Base-by-base conservation (phyloP, 2,329 filamentous ascomycete genomes). In the Exophiala sp. region DNA sequence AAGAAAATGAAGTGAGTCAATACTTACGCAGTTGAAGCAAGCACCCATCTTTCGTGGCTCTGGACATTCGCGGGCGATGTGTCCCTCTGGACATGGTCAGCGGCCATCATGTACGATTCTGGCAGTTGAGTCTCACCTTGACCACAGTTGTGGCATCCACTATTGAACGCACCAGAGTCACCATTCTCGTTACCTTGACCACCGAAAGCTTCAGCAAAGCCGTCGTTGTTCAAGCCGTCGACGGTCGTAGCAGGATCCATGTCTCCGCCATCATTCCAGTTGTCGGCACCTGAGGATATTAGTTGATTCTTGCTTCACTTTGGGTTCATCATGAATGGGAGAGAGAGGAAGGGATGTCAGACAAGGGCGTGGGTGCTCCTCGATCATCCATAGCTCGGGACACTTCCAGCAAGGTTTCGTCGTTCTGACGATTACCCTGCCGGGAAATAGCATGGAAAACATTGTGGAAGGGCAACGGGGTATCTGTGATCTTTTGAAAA, bases 11-110 rank as follows among this genome's bases (percentile, higher is more conserved):
- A 21, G 22, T 22, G 14, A 32, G 10, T 22, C 24, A 14, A 27
- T 11, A 48, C 55, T 29, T 55, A 56, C 57, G 55, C 70, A 73
- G 51, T 74, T 74, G 64, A 71, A 73, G 59, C 71, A 74, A 14
- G 62, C 66, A 43, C 65, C 66, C 14, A 56, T 60, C 59, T 69
- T 68, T 34, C 62, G 65, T 55, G 65, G 66, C 40, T 71, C 67
- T 2, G 71, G 65, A 48, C 73, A 75, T 13, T 74, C 68, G 22
- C 62, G 61, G 27, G 62, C 60, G 29, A 65, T 53, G 45, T 66
- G 64, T 23, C 64, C 64, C 19, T 53, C 46, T 57, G 41, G 10
- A 3, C 9, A 44, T n/a, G 5, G 32, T 59, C 35, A 58, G 45
- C 32, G 11, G 10, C 22, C 10, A 37, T 14, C 23, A 44, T 41